Evolutionary conservation across 208 protist genomes (phyloP).

Genomic region (Giardia muris): DNA sequence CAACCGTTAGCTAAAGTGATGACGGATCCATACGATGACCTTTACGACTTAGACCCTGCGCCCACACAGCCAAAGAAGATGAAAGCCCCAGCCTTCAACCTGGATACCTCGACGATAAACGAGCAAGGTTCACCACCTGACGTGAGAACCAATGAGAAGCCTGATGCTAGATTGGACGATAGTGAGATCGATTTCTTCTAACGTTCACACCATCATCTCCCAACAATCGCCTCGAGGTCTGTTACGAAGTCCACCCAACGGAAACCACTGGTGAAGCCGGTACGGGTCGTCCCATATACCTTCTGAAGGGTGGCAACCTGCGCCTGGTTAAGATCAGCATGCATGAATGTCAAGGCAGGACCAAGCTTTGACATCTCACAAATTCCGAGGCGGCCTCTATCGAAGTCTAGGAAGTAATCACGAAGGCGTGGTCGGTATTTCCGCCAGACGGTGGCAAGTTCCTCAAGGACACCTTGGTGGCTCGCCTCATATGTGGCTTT

Average conservation of each 20-base stretch:
- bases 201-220: no score
- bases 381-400: not conserved
- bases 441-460: not conserved
- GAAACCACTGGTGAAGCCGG: not conserved
- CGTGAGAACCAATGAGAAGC: no score
- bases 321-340: not conserved
- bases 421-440: not conserved
- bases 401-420: conserved; percentile 9
- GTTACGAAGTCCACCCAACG: not conserved
- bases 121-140: no score
- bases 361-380: conserved; percentile 2
- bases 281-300: not conserved
- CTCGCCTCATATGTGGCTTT: not conserved
- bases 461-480: not conserved
- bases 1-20: no score
- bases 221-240: not conserved
- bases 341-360: not conserved
- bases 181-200: no score
- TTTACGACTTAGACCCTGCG: no score
- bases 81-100: no score
- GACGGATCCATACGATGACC: no score
- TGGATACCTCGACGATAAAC: no score
- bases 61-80: no score
- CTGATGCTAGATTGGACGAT: no score
- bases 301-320: not conserved